Evolutionary conservation across 352 stramenopile genomes (phyloP), one percentile per base, ranked within the genome.

Genomic region (Globisporangium parvum): DNA sequence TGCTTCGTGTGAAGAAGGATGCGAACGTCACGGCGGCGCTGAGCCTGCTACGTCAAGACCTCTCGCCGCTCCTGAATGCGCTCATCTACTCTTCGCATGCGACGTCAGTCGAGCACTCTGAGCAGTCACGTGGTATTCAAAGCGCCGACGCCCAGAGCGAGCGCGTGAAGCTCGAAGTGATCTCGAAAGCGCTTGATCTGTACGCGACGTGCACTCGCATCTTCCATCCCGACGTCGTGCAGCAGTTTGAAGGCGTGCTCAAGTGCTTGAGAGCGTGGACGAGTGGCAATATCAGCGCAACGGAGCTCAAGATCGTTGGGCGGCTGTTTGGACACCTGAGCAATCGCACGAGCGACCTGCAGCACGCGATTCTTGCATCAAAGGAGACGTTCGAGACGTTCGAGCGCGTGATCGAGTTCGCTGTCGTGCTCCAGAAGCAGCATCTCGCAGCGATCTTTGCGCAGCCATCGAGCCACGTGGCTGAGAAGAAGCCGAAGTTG

Each of bases 121-220:
- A 31, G 0, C 33, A 55, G 23, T 35, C 44, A 10, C 6, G 46
- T 47, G 40, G 21, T 23, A 3, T 3, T 12, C 26, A 2, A 15
- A 3, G n/a, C 6, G 31, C 18, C 24, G 53, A 51, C 42, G 68
- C 73, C 35, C 53, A 47, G 6, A 55, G 23, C 37, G 53, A 53
- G 15, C 28, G 42, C 6, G 24, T 37, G n/a, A 67, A 31, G 9
- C 20, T 65, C 4, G 58, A 59, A 45, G 51, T 80, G 17, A 63
- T 65, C 35, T 75, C 73, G 1, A 67, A 63, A 37, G 67, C 71
- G 6, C 41, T 84, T 44, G 71, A 84, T 66, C 44, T 84, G 33
- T 77, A 84, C 51, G 76, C 69, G 8, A 77, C 71, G 17, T 81
- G 71, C 10, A 81, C 71, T 55, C 67, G 62, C 33, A 69, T 81